Conservation (phyloP, 306 rosid species). For the barrel medic (Medicago truncatula) region DNA sequence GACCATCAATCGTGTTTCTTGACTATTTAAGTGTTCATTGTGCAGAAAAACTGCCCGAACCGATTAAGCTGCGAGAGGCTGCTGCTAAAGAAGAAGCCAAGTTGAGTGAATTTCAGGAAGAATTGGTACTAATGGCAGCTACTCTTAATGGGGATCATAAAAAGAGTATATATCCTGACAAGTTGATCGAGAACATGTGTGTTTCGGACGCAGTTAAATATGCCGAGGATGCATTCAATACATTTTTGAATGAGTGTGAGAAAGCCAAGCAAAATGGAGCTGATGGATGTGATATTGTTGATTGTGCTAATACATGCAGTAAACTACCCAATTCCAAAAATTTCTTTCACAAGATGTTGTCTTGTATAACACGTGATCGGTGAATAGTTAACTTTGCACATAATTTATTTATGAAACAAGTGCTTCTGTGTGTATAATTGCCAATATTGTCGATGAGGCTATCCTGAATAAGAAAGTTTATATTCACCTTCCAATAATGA, state of each 20-base stretch:
- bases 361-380: slow-evolving; percentile 59
- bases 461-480: slow-evolving; percentile 7
- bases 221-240: slow-evolving; percentile 48
- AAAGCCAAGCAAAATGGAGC: slow-evolving; percentile 60
- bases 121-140: slow-evolving; percentile 70
- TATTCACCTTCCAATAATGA: not conserved
- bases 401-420: not conserved
- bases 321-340: slow-evolving; percentile 25
- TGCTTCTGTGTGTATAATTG: not conserved
- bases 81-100: slow-evolving; percentile 46
- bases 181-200: slow-evolving; percentile 56
- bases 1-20: not conserved
- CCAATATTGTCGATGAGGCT: not conserved
- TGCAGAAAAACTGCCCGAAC: slow-evolving; percentile 57
- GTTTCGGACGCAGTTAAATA: slow-evolving; percentile 62
- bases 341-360: slow-evolving; percentile 49
- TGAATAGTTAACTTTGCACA: slow-evolving; percentile 3
- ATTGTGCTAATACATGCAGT: slow-evolving; percentile 34
- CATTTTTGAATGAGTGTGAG: slow-evolving; percentile 58
- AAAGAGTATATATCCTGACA: slow-evolving; percentile 56
- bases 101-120: slow-evolving; percentile 68
- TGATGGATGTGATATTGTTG: slow-evolving; percentile 58
- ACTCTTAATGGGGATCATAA: slow-evolving; percentile 63
- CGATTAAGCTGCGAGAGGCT: slow-evolving; percentile 54
- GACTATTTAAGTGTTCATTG: not conserved